These are phyloP conservation scores for Gracilaria vermiculophylla DNA, from an alignment of 23 red algal genomes.

Conservation along the genomic window DNA sequence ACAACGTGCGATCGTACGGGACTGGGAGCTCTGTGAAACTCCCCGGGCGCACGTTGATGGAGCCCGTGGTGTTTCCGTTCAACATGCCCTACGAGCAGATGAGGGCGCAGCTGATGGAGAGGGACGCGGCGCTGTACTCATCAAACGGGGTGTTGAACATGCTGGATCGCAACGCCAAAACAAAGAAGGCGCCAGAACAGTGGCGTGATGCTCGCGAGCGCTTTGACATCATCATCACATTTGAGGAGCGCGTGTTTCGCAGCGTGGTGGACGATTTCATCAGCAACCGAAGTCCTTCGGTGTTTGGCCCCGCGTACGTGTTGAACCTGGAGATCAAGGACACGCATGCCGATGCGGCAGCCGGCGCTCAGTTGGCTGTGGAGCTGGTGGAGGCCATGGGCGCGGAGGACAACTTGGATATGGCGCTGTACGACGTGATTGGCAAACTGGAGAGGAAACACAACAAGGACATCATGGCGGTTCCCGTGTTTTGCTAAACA, in stretches of 20 bases:
- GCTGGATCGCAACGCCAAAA: slow-evolving; percentile 81
- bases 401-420: slow-evolving; percentile 37
- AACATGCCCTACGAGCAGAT: slow-evolving; percentile 83
- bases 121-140: slow-evolving; percentile 60
- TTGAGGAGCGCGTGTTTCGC: slow-evolving; percentile 86
- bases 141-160: slow-evolving; percentile 74
- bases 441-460: slow-evolving; percentile 55
- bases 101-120: slow-evolving; percentile 57
- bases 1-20: slow-evolving; percentile 76
- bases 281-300: slow-evolving; percentile 57
- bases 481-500: slow-evolving; percentile 68
- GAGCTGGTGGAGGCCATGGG: slow-evolving; percentile 77
- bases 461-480: slow-evolving; percentile 42
- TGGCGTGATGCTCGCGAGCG: slow-evolving; percentile 64
- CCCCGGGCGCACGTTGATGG: slow-evolving; percentile 58
- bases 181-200: slow-evolving; percentile 81
- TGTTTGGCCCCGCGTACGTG: slow-evolving; percentile 64
- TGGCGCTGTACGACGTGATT: slow-evolving; percentile 55
- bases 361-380: slow-evolving; percentile 58
- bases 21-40: slow-evolving; percentile 83
- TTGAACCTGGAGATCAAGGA: slow-evolving; percentile 85
- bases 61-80: slow-evolving; percentile 79
- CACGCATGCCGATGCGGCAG: slow-evolving; percentile 75
- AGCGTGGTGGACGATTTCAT: slow-evolving; percentile 83
- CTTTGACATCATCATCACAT: slow-evolving; percentile 83